These are phyloP conservation scores for Simplicillium aogashimaense DNA, from an alignment of 2,329 filamentous ascomycete genomes.

Conservation along the genomic window DNA sequence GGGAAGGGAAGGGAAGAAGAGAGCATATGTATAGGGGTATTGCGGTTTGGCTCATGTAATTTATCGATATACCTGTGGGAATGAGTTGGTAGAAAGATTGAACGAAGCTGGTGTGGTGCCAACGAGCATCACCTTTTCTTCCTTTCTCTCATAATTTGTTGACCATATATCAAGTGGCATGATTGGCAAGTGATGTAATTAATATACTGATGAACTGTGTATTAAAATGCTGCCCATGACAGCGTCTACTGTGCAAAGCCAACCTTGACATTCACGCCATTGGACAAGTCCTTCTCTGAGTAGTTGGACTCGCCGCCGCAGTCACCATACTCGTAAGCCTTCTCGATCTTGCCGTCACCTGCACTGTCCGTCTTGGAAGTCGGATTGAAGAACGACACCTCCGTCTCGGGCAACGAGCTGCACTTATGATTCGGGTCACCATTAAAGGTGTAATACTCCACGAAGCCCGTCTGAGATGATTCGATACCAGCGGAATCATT, in stretches of 20 bases:
- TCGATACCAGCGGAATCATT: slow-evolving; percentile 8
- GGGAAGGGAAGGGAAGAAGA: background rate
- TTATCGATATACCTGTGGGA: background rate
- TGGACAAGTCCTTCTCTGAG: background rate
- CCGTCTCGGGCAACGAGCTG: slow-evolving; percentile 6
- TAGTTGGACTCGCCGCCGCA: slow-evolving; percentile 8
- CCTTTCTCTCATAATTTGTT: too few species aligned
- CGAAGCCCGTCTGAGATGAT: slow-evolving; percentile 10
- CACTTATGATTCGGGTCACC: slow-evolving; percentile 4
- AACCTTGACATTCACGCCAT: background rate
- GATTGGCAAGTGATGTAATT: too few species aligned
- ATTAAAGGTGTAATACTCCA: slow-evolving; percentile 14
- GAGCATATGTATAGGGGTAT: too few species aligned
- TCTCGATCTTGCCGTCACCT: slow-evolving; percentile 4
- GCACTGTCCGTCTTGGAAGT: slow-evolving; percentile 6
- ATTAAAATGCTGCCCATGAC: too few species aligned
- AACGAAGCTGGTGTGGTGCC: too few species aligned
- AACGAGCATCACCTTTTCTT: too few species aligned
- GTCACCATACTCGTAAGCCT: slow-evolving; percentile 10
- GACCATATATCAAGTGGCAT: too few species aligned
- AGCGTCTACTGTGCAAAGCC: background rate
- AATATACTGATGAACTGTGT: too few species aligned
- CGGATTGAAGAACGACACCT: slow-evolving; percentile 7
- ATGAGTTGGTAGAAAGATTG: background rate
- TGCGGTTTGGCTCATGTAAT: too few species aligned